Percentiles rank a stretch among this genome's conserved stretches.
Evolutionary conservation across 768 basidiomycete genomes (phyloP).

Genomic region (Boletales sp.): DNA sequence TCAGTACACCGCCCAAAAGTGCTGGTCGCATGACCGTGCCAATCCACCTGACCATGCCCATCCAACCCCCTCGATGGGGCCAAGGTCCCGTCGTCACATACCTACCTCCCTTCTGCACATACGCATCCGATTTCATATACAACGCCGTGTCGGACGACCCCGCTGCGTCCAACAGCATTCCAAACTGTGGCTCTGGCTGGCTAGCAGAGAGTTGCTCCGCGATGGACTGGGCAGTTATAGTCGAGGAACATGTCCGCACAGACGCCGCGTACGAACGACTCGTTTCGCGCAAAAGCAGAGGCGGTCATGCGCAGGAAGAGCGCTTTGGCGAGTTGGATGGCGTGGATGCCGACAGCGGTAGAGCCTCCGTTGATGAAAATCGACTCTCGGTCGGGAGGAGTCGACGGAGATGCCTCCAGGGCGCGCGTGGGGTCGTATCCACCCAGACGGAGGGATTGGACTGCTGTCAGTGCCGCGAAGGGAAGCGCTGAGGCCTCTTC

Average conservation of each 20-base stretch:
- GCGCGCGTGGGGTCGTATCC: slow-evolving; percentile 43
- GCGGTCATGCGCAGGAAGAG: slow-evolving; percentile 56
- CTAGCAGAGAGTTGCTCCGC: slow-evolving; percentile 41
- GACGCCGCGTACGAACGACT: slow-evolving; percentile 49
- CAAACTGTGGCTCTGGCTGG: slow-evolving; percentile 48
- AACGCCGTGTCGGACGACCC: slow-evolving; percentile 47
- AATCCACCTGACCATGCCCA: background rate
- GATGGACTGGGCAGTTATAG: slow-evolving; percentile 54
- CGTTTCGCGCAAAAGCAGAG: slow-evolving; percentile 58
- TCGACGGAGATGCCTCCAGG: background rate
- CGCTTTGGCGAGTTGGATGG: slow-evolving; percentile 70
- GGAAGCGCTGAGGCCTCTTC: slow-evolving; percentile 60
- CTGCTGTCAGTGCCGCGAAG: slow-evolving; percentile 57
- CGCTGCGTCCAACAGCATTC: slow-evolving; percentile 59
- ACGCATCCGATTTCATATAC: slow-evolving; percentile 48
- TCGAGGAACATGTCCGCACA: slow-evolving; percentile 74
- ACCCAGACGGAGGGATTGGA: slow-evolving; percentile 47
- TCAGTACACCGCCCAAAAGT: slow-evolving; percentile 51
- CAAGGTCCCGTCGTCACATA: slow-evolving; percentile 54
- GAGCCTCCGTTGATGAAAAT: slow-evolving; percentile 73
- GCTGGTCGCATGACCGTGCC: slow-evolving; percentile 31
- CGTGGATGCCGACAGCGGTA: slow-evolving; percentile 63
- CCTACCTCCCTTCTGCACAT: slow-evolving; percentile 47
- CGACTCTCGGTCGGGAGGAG: slow-evolving; percentile 35
- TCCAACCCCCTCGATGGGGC: slow-evolving; percentile 28